Percentiles rank a stretch among this genome's conserved stretches.
These are phyloP conservation scores for Cenchrus americanus DNA, from an alignment of 176 grass and related monocot species.

Conservation along the genomic window DNA sequence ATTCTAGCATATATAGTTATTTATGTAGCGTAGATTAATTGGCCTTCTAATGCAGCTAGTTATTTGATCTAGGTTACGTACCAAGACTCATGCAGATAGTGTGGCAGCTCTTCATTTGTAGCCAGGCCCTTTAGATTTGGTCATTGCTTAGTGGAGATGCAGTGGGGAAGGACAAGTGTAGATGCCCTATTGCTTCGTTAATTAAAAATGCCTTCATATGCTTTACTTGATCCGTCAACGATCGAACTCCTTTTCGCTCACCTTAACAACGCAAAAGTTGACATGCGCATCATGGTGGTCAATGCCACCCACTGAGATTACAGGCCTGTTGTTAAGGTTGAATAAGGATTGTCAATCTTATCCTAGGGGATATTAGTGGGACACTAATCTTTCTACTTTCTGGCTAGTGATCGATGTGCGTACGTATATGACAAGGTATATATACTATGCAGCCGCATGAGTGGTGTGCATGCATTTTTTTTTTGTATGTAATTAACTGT, in stretches of 20 bases:
- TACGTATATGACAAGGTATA: background rate
- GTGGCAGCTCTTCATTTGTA: constrained; percentile 10
- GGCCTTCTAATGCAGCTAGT: background rate
- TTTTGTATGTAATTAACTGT: background rate
- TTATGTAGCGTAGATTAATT: constrained; percentile 1
- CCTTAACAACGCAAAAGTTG: background rate
- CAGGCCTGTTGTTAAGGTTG: constrained; percentile 34
- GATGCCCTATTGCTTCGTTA: background rate
- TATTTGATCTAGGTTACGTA: too few species aligned
- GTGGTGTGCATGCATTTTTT: background rate
- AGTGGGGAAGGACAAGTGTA: background rate
- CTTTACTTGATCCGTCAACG: background rate
- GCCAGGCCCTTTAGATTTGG: background rate
- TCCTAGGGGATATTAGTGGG: constrained; percentile 20
- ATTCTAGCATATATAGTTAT: background rate
- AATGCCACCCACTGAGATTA: constrained; percentile 48
- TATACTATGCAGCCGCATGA: background rate
- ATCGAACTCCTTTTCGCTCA: background rate
- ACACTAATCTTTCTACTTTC: constrained; percentile 28
- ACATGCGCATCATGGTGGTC: constrained; percentile 22
- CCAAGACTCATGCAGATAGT: background rate
- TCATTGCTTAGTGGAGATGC: constrained; percentile 19
- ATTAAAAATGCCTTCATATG: background rate
- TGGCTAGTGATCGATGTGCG: background rate
- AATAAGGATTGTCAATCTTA: constrained; percentile 22